Base-by-base conservation (phyloP, 257 asterid genomes). In the Hygrophila difformis region DNA sequence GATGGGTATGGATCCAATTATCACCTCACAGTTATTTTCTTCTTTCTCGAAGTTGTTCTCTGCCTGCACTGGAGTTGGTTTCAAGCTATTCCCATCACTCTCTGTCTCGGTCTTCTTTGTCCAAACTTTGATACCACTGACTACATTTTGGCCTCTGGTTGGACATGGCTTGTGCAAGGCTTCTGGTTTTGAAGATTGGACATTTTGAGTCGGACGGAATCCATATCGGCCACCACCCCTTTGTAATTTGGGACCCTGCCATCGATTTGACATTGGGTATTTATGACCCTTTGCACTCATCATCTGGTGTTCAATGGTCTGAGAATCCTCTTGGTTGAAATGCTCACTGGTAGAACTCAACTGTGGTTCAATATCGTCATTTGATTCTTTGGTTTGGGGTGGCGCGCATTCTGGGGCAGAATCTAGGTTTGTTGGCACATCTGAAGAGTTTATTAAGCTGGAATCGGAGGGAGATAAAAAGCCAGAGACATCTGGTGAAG, bases 1-100 rank as follows among this genome's bases (percentile, higher is more conserved):
- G 43, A 89, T 69, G 2, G 94, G 49, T 65, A 88, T 81, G 26
- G 94, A 84, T 51, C 97, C 97, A 18, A 88, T 84, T 44, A 84
- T 53, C 65, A 87, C 77, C 66, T 71, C 81, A 26, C 79, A 55
- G 39, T 66, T 70, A 55, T 50, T 64, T 50, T 69, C 75, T 59
- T 64, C 78, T 1, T 51, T 56, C 53, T 58, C 81, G 50, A 58
- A 59, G 43, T 38, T 45, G 22, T 57, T 48, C 57, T 38, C 67
- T 51, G 51, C 73, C 66, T 55, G 71, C 36, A 52, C 15, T n/a
- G 65, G 40, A 22, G 46, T 51, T 55, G 63, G 63, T 51, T 56
- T 71, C 35, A 49, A 46, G 64, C 62, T 59, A 18, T 58, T 67
- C 50, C 65, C 67, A 44, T 63, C 78, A 44, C 58, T 62, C 36